Evolutionary conservation across 2,329 filamentous ascomycete species (phyloP).

Genomic region (Phoma sp.): DNA sequence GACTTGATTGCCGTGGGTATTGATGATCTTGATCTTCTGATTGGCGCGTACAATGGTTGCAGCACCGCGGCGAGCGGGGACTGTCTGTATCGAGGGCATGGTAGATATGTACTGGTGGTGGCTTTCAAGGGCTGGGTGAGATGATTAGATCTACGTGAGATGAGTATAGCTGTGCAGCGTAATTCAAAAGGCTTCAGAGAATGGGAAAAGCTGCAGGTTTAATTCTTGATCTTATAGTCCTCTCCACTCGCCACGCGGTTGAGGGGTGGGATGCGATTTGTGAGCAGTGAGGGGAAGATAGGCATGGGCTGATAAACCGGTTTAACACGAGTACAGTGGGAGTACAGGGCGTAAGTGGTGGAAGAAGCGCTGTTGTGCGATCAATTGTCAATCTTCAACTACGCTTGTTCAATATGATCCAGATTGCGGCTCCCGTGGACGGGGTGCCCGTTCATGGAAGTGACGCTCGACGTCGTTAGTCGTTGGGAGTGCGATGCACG

Average conservation of each 20-base stretch:
- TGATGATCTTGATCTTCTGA: slow-evolving; percentile 56
- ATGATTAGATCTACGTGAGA: neutral
- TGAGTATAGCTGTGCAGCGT: neutral
- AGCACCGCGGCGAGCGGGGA: slow-evolving; percentile 56
- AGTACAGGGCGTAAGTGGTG: too few species aligned
- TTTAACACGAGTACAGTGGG: neutral
- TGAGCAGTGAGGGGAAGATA: slow-evolving; percentile 13
- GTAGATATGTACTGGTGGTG: neutral
- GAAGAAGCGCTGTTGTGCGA: neutral
- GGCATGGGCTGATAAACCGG: neutral
- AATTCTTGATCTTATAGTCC: neutral
- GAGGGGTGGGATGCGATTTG: slow-evolving; percentile 3
- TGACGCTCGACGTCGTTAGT: slow-evolving; percentile 1
- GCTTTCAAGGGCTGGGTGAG: neutral
- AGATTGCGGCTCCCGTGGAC: too few species aligned
- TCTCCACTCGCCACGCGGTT: neutral
- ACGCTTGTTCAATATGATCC: too few species aligned
- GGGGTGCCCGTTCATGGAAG: too few species aligned
- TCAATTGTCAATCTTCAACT: neutral
- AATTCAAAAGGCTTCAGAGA: neutral
- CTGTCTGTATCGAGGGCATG: slow-evolving; percentile 35
- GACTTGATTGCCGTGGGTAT: slow-evolving; percentile 59
- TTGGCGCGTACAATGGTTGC: slow-evolving; percentile 48
- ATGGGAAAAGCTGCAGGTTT: neutral
- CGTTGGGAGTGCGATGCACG: slow-evolving; percentile 11